phyloP scores from a whole-genome alignment of 805 yeast genomes.

The Torulaspora microellipsoides region DNA sequence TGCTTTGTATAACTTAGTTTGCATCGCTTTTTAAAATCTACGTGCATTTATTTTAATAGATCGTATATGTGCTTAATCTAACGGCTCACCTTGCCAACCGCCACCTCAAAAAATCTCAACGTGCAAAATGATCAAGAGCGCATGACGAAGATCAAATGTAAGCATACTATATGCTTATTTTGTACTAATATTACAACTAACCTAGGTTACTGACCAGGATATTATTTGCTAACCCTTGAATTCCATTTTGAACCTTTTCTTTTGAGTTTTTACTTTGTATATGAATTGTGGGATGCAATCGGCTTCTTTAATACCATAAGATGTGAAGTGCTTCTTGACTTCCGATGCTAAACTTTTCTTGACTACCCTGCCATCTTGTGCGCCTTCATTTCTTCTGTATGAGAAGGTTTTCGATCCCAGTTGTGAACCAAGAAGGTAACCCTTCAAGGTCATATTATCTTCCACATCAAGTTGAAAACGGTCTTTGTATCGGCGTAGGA shows the following conservation, averaged over 20 bases:
- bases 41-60: too few species aligned
- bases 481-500: constrained; percentile 66
- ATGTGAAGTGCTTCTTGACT: constrained; percentile 64
- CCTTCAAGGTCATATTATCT: constrained; percentile 60
- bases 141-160: too few species aligned
- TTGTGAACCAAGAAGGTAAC: constrained; percentile 63
- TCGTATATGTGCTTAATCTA: too few species aligned
- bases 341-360: constrained; percentile 56
- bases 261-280: constrained; percentile 75
- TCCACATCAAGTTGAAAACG: constrained; percentile 54
- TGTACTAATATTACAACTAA: too few species aligned
- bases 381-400: constrained; percentile 21
- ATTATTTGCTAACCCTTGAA: constrained; percentile 21
- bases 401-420: constrained; percentile 66
- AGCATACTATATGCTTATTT: too few species aligned
- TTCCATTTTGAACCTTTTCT: constrained; percentile 40
- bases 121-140: too few species aligned
- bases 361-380: constrained; percentile 41
- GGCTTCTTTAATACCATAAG: constrained; percentile 62
- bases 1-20: too few species aligned
- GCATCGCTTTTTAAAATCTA: too few species aligned
- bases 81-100: too few species aligned
- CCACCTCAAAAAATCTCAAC: too few species aligned
- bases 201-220: too few species aligned
- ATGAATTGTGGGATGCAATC: constrained; percentile 86